Evolutionary conservation across 2,329 filamentous ascomycete species (phyloP).

Genomic region (Phyllosticta paracitricarpa): DNA sequence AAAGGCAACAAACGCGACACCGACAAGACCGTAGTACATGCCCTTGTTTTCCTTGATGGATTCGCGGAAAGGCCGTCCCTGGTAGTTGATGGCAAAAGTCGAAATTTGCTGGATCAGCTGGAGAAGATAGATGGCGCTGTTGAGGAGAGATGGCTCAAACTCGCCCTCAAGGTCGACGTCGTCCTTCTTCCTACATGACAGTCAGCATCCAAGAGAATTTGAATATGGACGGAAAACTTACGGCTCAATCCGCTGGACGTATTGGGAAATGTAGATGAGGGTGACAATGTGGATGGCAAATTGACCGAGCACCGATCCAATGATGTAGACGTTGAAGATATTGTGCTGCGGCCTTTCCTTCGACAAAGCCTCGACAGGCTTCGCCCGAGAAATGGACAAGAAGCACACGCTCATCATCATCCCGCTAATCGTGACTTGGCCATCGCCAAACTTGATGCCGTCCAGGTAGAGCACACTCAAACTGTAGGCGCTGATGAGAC

Average conservation of each 20-base stretch:
- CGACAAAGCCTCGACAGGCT: slow-evolving; percentile 87
- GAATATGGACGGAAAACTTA: slow-evolving; percentile 40
- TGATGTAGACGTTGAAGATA: slow-evolving; percentile 99
- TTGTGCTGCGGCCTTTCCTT: slow-evolving; percentile 97
- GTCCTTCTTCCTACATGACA: slow-evolving; percentile 36
- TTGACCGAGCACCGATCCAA: slow-evolving; percentile 91
- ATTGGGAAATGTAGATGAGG: slow-evolving; percentile 84
- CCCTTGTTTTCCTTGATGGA: slow-evolving; percentile 89
- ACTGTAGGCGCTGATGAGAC: slow-evolving; percentile 94
- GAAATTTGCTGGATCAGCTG: slow-evolving; percentile 98
- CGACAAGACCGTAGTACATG: slow-evolving; percentile 96
- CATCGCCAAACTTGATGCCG: slow-evolving; percentile 97
- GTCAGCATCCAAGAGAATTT: slow-evolving; percentile 38
- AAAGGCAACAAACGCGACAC: slow-evolving; percentile 83
- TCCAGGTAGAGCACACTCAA: slow-evolving; percentile 92
- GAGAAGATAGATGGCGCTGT: slow-evolving; percentile 92
- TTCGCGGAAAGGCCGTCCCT: slow-evolving; percentile 95
- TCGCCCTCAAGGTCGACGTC: slow-evolving; percentile 88
- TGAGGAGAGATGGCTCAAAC: slow-evolving; percentile 85
- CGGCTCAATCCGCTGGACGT: slow-evolving; percentile 79
- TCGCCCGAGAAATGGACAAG: slow-evolving; percentile 93
- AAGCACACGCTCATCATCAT: slow-evolving; percentile 99
- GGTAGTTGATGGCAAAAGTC: slow-evolving; percentile 98
- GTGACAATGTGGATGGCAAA: slow-evolving; percentile 94
- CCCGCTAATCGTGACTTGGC: slow-evolving; percentile 95